Base-by-base conservation (phyloP, 2,329 filamentous ascomycete genomes). In the Ophiosphaerella narmari region DNA sequence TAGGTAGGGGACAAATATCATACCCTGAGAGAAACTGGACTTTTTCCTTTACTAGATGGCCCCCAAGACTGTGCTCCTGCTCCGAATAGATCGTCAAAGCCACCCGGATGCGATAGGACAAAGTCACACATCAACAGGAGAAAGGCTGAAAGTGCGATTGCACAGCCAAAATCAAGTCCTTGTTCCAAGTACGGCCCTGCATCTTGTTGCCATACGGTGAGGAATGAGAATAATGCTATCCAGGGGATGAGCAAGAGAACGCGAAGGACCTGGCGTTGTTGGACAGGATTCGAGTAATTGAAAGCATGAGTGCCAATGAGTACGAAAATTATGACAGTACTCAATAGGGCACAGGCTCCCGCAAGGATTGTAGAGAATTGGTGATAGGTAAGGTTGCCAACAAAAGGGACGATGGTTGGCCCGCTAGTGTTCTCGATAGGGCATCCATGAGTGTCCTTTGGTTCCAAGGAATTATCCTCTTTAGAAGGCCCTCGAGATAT, bases 81-180 rank as follows among this genome's bases (percentile, higher is more conserved):
- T 3, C 66, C 64, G 40, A 71, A 70, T 3, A 71, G 49, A 18
- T 62, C 58, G 8, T 71, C 64, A 29, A 67, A 69, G 1, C 68
- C 66, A 16, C 56, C 60, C 0, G 46, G 50, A 43, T 66, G 58
- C 8, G 54, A 51, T 9, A 71, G 52, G 0, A 71, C 56, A 26
- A 59, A 65, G 41, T 71, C 64, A 57, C 68, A 70, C 50, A 69
- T 61, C n/a, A 69, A 43, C 18, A 71, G 50, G 35, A 70, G 37
- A 43, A 70, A 70, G 0, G 63, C 54, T 3, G 62, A 63, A 3
- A 70, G 50, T 7, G 67, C 67, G 31, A 70, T 61, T 7, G 66
- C 53, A 39, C 63, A 67, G 14, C 67, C 67, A 37, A 67, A 60
- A 35, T 70, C 66, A 8, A 62, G 55, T 7, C 56, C 57, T 34